A percentile compares a stretch with the other conserved stretches of the same genome.
Conservation (phyloP, 2,329 filamentous ascomycete genomes). For the Zasmidium cellare region DNA sequence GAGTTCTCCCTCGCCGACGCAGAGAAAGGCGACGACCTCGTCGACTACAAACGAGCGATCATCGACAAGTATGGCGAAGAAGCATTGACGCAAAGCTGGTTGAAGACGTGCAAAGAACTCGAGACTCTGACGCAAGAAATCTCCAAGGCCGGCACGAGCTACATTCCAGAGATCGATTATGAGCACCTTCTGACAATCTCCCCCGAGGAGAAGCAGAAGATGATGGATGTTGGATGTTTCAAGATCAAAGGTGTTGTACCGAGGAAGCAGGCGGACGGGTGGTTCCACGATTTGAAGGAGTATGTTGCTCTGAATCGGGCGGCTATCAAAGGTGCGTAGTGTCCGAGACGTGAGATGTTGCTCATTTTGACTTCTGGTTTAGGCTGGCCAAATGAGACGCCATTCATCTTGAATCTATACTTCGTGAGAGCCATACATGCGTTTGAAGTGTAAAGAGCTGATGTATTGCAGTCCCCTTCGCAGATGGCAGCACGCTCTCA, state of each 20-base stretch:
- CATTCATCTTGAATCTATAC: conserved; percentile 14
- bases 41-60: conserved; percentile 7
- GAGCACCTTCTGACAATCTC: conserved; percentile 6
- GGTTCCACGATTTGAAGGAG: conserved; percentile 8
- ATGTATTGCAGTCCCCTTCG: conserved; percentile 2
- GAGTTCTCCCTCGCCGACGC: conserved; percentile 6
- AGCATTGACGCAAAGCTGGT: conserved; percentile 8
- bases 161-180: conserved; percentile 8
- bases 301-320: conserved; percentile 8
- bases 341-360: background rate
- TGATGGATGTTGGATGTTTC: conserved; percentile 15
- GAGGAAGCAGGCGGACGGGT: conserved; percentile 6
- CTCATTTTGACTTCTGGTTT: background rate
- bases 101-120: conserved; percentile 7
- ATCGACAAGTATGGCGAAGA: conserved; percentile 10
- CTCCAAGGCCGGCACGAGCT: conserved; percentile 1
- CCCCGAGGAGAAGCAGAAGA: background rate
- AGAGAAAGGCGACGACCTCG: conserved; percentile 9
- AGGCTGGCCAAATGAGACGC: conserved; percentile 13
- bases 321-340: conserved; percentile 8
- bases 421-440: background rate
- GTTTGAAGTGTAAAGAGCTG: background rate
- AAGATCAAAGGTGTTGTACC: conserved; percentile 11
- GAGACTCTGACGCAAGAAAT: conserved; percentile 6
- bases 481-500: conserved; percentile 11